A percentile compares a stretch with the other conserved stretches of the same genome.
phyloP scores from a whole-genome alignment of 495 filamentous ascomycete species.

The Aspergillus heteromorphus region DNA sequence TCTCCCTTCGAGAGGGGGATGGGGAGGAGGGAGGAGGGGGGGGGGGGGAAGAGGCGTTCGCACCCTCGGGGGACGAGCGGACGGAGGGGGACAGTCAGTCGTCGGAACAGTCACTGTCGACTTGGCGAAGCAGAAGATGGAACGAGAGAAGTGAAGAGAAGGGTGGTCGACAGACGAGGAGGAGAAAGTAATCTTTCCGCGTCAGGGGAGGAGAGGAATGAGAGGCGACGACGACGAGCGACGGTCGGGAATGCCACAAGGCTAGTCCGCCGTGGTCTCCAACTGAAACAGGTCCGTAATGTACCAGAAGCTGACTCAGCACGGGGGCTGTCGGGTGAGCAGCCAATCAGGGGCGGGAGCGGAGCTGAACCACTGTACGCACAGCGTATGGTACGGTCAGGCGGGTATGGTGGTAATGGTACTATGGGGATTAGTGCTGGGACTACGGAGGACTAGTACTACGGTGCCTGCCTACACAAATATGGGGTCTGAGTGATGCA shows the following conservation, averaged over 20 bases:
- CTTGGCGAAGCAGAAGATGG: not conserved
- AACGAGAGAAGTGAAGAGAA: conserved; percentile 8
- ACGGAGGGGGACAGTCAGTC: not conserved
- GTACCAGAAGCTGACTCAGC: conserved; percentile 18
- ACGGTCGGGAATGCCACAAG: conserved; percentile 21
- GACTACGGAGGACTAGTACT: too few relatives aligned
- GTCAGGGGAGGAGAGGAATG: conserved; percentile 12
- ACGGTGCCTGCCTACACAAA: too few relatives aligned
- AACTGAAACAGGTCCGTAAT: conserved; percentile 6
- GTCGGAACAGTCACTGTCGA: too few relatives aligned
- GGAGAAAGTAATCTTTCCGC: too few relatives aligned
- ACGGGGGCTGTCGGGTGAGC: not conserved
- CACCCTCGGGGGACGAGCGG: not conserved
- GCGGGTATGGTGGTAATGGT: too few relatives aligned
- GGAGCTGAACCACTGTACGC: not conserved
- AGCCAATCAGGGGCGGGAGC: conserved; percentile 9
- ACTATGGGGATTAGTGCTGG: too few relatives aligned
- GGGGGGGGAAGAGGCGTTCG: not conserved
- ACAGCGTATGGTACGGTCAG: conserved; percentile 4
- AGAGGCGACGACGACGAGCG: conserved; percentile 18
- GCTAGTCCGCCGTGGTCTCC: too few relatives aligned
- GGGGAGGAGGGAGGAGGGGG: not conserved
- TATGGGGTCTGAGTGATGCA: too few relatives aligned
- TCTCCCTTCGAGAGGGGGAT: conserved; percentile 7
- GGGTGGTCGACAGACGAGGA: conserved; percentile 16